Conservation (phyloP, 139 green algal genomes). For the Picochlorum sp. region DNA sequence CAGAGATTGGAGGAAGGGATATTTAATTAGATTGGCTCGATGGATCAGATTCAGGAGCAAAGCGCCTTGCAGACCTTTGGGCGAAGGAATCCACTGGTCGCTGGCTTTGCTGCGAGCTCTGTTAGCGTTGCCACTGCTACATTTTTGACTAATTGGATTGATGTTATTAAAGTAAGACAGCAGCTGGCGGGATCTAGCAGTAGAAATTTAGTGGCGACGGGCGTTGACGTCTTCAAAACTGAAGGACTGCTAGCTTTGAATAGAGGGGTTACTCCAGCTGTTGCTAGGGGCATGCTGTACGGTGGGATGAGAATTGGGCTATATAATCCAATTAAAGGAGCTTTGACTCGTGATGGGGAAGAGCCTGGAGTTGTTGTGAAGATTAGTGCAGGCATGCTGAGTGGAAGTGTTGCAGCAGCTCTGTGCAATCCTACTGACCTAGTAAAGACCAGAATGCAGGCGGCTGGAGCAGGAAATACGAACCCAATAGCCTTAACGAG, state of each 20-base stretch:
- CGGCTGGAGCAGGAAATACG: slow-evolving; percentile 15
- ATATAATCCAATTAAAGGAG: slow-evolving; percentile 62
- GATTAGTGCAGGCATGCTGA: slow-evolving; percentile 41
- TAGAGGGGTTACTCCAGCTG: slow-evolving; percentile 35
- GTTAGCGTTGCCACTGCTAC: slow-evolving; percentile 15
- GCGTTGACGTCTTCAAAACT: slow-evolving; percentile 26
- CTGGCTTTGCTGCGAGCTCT: slow-evolving; percentile 12
- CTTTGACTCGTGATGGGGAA: neutral
- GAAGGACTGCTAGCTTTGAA: slow-evolving; percentile 49
- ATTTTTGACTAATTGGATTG: slow-evolving; percentile 7
- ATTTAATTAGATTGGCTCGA: neutral
- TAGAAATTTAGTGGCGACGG: slow-evolving; percentile 36
- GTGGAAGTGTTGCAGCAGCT: slow-evolving; percentile 54
- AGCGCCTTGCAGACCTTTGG: neutral
- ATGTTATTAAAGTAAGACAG: slow-evolving; percentile 69
- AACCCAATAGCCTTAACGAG: slow-evolving; percentile 30
- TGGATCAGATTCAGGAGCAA: neutral
- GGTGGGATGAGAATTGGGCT: slow-evolving; percentile 64
- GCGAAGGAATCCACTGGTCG: neutral
- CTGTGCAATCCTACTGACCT: slow-evolving; percentile 75
- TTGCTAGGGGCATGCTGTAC: slow-evolving; percentile 56
- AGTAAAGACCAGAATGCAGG: slow-evolving; percentile 48
- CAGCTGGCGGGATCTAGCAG: slow-evolving; percentile 30
- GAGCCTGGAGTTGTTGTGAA: neutral
- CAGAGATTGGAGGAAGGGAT: too few relatives aligned